Evolutionary conservation across 139 green algal genomes (phyloP), one percentile per base, ranked within the genome.

Genomic region (Chlorella sp.): DNA sequence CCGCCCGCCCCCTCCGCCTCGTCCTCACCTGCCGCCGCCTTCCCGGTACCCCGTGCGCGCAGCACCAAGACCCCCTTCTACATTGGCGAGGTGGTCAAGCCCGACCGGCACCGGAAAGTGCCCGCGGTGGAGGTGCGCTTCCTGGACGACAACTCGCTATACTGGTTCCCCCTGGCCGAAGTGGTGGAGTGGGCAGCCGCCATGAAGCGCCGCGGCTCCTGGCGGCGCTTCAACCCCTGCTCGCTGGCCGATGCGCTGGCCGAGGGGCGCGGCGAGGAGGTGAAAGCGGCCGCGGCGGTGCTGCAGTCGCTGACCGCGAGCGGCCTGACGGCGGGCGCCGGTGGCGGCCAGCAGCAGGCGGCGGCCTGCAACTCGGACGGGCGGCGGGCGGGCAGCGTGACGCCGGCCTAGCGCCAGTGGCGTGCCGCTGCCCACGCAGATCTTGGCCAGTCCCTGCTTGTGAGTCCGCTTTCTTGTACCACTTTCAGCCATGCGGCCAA

Each of bases 121-220:
- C 58, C 60, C 0, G 40, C 74, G 0, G 51, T 76, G 31, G 74
- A 76, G 58, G 63, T 80, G 48, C 43, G 65, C 23, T 80, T 80
- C 27, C 9, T 56, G 8, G 74, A 80, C 14, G 74, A 80, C 36
- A 5, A n/a, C 45, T 33, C 14, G 25, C 66, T 51, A 17, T 80
- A 80, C 35, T 80, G 74, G 69, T 75, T 75, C n/a, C 69, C 69
- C 35, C 38, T 75, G 69, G 14, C 51, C 3, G 51, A 75, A 12
- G 69, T 75, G 51, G 53, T 53, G 1, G 14, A n/a, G 3, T 75
- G 69, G 69, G 66, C 66, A 38, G 53, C 40, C 6, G 53, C 29
- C 0, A 75, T 75, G 69, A 53, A 45, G 40, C 9, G 17, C 8
- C 41, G 27, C 2, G 53, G 53, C 51, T 56, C 6, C 38, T 75